Evolutionary conservation across 2,329 filamentous ascomycete species (phyloP).

Genomic region (Stachybotrys chlorohalonatus): DNA sequence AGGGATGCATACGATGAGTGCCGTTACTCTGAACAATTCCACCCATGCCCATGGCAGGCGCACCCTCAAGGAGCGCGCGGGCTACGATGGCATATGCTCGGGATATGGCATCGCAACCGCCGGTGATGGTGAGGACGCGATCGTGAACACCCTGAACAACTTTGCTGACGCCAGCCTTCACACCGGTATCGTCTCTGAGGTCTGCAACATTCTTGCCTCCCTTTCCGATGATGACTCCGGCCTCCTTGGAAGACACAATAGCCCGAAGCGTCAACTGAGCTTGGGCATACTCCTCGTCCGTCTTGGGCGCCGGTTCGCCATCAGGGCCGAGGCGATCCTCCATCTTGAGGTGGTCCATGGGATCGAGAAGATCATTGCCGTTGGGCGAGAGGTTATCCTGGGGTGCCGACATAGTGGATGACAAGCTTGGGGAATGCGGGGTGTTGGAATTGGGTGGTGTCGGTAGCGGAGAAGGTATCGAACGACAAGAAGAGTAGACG

Average conservation of each 20-base stretch:
- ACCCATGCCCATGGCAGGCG: conserved; percentile 92
- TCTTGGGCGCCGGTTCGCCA: conserved; percentile 74
- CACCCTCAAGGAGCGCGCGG: conserved; percentile 83
- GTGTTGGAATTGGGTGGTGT: conserved; percentile 6
- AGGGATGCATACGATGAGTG: conserved; percentile 68
- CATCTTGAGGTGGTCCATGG: conserved; percentile 57
- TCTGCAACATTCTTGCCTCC: conserved; percentile 97
- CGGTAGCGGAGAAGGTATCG: not conserved
- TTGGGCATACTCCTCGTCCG: conserved; percentile 93
- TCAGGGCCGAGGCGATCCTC: conserved; percentile 61
- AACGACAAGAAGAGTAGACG: not conserved
- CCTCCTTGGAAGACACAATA: conserved; percentile 98
- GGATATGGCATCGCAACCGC: conserved; percentile 77
- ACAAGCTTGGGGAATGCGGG: conserved; percentile 9
- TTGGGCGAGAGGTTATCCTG: conserved; percentile 50
- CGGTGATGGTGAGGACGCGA: conserved; percentile 91
- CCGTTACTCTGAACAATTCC: conserved; percentile 79
- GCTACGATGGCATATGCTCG: conserved; percentile 92
- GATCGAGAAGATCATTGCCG: conserved; percentile 52
- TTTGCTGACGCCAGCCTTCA: conserved; percentile 97
- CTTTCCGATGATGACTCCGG: conserved; percentile 98
- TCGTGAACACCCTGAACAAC: conserved; percentile 96
- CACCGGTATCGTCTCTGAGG: conserved; percentile 91
- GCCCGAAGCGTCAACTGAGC: conserved; percentile 89
- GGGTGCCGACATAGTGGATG: conserved; percentile 47